Percentiles rank a stretch among this genome's conserved stretches.
These are phyloP conservation scores for Pyrus hybrid DNA, from an alignment of 331 rosid genomes.

Conservation along the genomic window DNA sequence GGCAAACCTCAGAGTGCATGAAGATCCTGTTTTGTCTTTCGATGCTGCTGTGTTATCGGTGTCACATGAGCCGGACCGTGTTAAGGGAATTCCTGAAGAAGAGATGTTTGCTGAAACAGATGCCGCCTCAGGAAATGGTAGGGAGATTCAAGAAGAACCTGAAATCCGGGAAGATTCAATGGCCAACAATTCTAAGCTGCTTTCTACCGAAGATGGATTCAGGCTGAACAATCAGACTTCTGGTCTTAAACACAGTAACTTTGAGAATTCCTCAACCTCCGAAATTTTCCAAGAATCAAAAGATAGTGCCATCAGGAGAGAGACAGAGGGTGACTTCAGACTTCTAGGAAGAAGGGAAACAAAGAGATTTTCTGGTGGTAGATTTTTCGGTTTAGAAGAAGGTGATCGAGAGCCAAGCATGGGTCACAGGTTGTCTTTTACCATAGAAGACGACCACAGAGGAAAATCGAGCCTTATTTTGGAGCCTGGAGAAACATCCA, in stretches of 20 bases:
- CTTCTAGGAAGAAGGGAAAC: conserved; percentile 44
- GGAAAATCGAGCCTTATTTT: conserved; percentile 15
- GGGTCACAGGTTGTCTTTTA: conserved; percentile 32
- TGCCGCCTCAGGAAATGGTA: conserved; percentile 6
- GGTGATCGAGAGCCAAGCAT: conserved; percentile 27
- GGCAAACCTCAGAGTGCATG: conserved; percentile 5
- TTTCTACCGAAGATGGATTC: neutral
- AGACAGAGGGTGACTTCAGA: conserved; percentile 46
- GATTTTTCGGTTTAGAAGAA: conserved; percentile 35
- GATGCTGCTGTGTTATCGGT: conserved; percentile 46
- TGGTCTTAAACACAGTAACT: neutral
- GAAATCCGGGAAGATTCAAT: conserved; percentile 18
- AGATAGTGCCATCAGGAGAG: conserved; percentile 46
- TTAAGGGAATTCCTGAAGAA: conserved; percentile 39
- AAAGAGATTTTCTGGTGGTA: conserved; percentile 18
- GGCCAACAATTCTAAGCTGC: neutral
- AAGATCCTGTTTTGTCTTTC: conserved; percentile 34
- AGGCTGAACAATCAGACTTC: conserved; percentile 6
- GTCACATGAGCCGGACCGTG: conserved; percentile 23
- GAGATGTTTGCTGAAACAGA: conserved; percentile 26
- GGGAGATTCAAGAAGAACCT: neutral
- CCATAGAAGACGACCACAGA: conserved; percentile 15
- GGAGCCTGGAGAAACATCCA: conserved; percentile 34
- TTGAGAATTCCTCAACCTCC: conserved; percentile 11
- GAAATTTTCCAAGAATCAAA: conserved; percentile 27